Evolutionary conservation across 345 rosid genomes (phyloP), one percentile per base, ranked within the genome.

Genomic region (Eucalyptus urophylla): DNA sequence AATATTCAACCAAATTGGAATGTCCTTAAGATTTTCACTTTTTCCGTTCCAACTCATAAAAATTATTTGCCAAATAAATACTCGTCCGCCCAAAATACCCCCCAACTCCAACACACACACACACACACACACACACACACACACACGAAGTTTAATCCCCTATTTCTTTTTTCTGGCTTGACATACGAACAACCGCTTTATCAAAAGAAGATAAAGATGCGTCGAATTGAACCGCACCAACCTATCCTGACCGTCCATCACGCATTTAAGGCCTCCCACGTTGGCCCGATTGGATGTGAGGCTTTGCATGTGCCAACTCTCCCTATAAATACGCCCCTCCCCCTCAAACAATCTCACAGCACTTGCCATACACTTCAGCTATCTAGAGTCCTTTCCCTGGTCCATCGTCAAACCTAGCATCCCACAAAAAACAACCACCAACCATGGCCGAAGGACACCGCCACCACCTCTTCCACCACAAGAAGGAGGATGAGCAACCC

Each of bases 391-490:
- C 29, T 80, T 19, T 31, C 50, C 81, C 86, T 51, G 29, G 21
- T 44, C 33, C 47, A 47, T 49, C 14, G 25, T 49, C 87, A 40
- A 44, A 44, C 40, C 40, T 22, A 85, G 49, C 17, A 49, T 43
- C 37, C 60, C 60, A 43, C 49, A 15, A 47, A 45, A 54, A 67
- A 80, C 65, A 7, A 81, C 40, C 54, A 21, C 29, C 86, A 4
- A 21, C 87, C 67, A 94, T 94, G 95, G 93, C 94, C 7, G 95
- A 92, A 89, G 92, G 93, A 86, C 93, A 92, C 86, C 93, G 90
- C 90, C 94, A 86, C 90, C 93, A 90, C 91, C 91, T 86, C 91
- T 89, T 92, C 94, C 94, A 93, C 91, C 72, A 92, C 86, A 92
- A 93, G 86, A 94, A 93, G 15, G 90, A 91, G 45, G 90, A 90